Evolutionary conservation across 2,329 filamentous ascomycete species (phyloP), one percentile per base, ranked within the genome.

Genomic region (Corinectria fuckeliana): DNA sequence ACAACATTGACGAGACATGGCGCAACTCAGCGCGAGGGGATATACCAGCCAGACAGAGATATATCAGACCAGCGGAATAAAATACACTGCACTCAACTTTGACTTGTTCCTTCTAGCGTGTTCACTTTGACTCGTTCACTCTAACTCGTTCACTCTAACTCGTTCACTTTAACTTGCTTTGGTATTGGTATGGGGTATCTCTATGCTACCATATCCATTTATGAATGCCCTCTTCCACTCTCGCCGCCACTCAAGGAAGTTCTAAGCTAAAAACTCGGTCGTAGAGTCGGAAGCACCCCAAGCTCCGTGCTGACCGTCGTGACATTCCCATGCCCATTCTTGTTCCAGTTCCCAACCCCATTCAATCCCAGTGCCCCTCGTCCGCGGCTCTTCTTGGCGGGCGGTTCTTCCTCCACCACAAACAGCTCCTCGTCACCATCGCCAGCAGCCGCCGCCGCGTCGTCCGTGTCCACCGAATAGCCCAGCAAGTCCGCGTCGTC

Each of bases 361-460:
- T 51, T 58, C 9, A 41, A 60, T 26, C 34, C 26, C 48, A 44
- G 49, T 1, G 59, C 26, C 3, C 45, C 45, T 51, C 51, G 49
- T 3, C 25, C 36, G 4, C 58, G 64, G 11, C 32, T 48, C 32
- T 62, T 65, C 16, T 65, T 68, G 3, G 28, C 5, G 16, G 62
- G 55, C 1, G 61, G 63, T 18, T 71, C 71, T 18, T 71, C 71
- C 25, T 73, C 72, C 6, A 75, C 73, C 11, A 75, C 60, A 16
- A 75, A 68, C 20, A 71, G 60, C 60, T 75, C 73, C 9, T 73
- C 61, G 8, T 60, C 44, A 5, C 28, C 45, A 1, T 28, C 59
- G 4, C 14, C 51, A 7, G 50, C 49, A 2, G 50, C 18, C 2
- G 32, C 5, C 3, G n/a, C 8, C 8, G 18, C 32, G 32, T 18